Evolutionary conservation across 495 filamentous ascomycete species (phyloP), one percentile per base, ranked within the genome.

Genomic region (Ramalina peruviana): DNA sequence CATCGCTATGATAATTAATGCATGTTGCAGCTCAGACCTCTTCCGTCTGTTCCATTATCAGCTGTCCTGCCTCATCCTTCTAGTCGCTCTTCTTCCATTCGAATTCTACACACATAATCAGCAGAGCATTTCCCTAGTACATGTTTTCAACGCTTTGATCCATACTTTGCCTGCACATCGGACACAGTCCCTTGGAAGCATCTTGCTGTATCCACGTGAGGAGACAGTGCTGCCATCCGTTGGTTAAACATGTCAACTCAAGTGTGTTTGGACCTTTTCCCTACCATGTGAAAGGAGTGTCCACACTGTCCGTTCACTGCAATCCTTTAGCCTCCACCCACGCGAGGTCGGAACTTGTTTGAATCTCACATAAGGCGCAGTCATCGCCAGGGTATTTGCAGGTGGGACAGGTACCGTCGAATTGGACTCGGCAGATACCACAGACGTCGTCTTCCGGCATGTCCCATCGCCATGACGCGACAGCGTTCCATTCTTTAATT

Each of bases 311-410:
- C 93, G 42, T 86, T 85, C 41, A 96, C 93, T 98, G 54, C 7
- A 37, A 49, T 11, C 17, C 11, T 23, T 27, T 23, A 49, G 40
- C 25, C 48, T 39, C 26, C 42, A 17, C 30, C 9, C 19, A 43
- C 33, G 17, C 25, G 9, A 7, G 6, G 27, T 12, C 27, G 27
- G n/a, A 9, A 1, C 27, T 12, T 33, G 3, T 9, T 33, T 33
- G 27, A 6, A 23, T 71, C 86, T 65, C 69, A 96, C 92, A 66
- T 43, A 99, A 71, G 21, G 83, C 79, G 67, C 92, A 99, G 59
- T 96, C 90, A 60, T 99, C 92, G 21, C 92, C 92, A 16, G 92
- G 92, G 62, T 85, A 96, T 74, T 94, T 94, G 80, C 92, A 99
- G 47, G 88, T 89, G 20, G 90, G 88, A 67, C 92, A 99, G 11